Base-by-base conservation (phyloP, 371 early-diverging fungal genomes). In the Mortierella sp. region DNA sequence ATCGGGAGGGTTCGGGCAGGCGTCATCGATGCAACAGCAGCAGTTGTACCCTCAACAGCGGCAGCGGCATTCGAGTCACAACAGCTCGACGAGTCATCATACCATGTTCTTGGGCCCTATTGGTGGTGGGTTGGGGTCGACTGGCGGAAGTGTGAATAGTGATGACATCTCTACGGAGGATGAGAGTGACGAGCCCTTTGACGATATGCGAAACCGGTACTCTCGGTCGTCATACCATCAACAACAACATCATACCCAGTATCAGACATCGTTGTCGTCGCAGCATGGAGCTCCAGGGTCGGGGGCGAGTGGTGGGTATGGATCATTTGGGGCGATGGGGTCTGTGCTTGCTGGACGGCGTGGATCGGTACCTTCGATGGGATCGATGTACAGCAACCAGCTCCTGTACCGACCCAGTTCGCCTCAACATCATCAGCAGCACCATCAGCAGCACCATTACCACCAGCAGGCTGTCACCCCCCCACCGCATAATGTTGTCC, bases 121-220 rank as follows among this genome's bases (percentile, higher is more conserved):
- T n/a, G 83, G 83, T 21, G 84, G 80, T 9, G 83, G 79, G 44
- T 57, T 80, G 28, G 80, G 75, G 8, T 80, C 84, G 13, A 60
- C 84, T 45, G 78, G 78, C 1, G 84, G 77, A 7, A 80, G 80
- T 75, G 84, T 84, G 16, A 77, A 84, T 19, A 84, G 84, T 28
- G 84, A 84, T 54, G 84, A 84, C 14, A 84, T 84, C 28, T 80
- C 84, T 0, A 83, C 83, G 3, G 84, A 84, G 52, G 84, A 84
- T 50, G 84, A 84, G 80, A 77, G 84, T 31, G 84, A 84, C n/a
- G 84, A 84, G 26, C 74, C 78, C 5, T 84, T 80, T 75, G 84
- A 84, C 31, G 78, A 84, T 5, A 72, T 84, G 80, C 60, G 80
- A 24, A 73, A 78, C 73, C 60, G 78, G 38, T 57, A 77, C 58